These are phyloP conservation scores for Fusarium oxysporum DNA, from an alignment of 2,329 filamentous ascomycete genomes.

Conservation along the genomic window DNA sequence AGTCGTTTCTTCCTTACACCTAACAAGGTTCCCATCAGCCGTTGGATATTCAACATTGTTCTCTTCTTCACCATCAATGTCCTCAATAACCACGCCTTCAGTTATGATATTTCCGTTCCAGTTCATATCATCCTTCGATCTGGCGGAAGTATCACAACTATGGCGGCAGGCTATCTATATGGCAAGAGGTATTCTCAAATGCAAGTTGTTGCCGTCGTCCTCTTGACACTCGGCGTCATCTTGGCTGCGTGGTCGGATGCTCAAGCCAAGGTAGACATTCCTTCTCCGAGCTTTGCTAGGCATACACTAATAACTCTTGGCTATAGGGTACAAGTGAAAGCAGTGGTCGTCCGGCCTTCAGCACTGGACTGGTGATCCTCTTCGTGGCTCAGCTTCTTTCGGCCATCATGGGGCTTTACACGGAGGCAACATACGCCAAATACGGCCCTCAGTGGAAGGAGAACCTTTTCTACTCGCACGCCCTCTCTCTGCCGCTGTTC, in stretches of 20 bases:
- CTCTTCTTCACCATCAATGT: constrained; percentile 96
- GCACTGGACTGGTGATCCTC: constrained; percentile 81
- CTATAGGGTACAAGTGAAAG: constrained; percentile 33
- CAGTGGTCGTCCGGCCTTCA: constrained; percentile 48
- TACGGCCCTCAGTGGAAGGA: constrained; percentile 95
- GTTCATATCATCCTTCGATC: constrained; percentile 97
- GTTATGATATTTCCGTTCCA: constrained; percentile 94
- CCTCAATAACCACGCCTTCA: constrained; percentile 97
- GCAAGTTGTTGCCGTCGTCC: constrained; percentile 83
- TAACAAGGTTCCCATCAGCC: constrained; percentile 83
- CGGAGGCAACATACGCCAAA: constrained; percentile 86
- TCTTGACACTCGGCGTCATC: constrained; percentile 88
- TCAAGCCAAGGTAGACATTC: constrained; percentile 75
- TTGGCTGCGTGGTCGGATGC: constrained; percentile 92
- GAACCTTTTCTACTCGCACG: constrained; percentile 92
- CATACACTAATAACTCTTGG: neutral
- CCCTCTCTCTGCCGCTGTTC: constrained; percentile 82
- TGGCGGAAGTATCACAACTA: constrained; percentile 95
- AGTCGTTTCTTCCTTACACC: constrained; percentile 79
- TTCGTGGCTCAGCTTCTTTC: constrained; percentile 90
- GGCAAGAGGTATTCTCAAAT: constrained; percentile 85
- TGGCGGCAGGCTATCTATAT: constrained; percentile 87
- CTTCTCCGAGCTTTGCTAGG: neutral
- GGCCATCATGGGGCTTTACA: constrained; percentile 94
- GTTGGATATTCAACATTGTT: constrained; percentile 89